Evolutionary conservation across 106 monocot species (phyloP).

Genomic region (Alisma plantagoaquatica): DNA sequence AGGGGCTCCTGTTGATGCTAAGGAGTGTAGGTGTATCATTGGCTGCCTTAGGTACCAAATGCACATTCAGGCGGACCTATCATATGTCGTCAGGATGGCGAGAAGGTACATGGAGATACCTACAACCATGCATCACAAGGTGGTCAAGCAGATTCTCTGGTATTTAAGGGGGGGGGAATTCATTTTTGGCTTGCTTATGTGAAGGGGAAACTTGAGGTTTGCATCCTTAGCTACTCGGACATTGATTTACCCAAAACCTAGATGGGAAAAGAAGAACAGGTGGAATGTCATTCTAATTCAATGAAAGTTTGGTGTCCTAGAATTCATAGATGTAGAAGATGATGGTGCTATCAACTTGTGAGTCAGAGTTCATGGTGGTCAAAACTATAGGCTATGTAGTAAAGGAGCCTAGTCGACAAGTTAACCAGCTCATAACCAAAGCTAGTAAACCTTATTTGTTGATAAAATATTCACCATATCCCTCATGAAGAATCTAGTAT

Average conservation of each 20-base stretch:
- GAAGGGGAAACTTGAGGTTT: too few species aligned
- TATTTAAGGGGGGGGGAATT: conserved; percentile 2
- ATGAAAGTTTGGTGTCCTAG: too few species aligned
- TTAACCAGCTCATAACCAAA: neutral
- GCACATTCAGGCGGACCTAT: conserved; percentile 3
- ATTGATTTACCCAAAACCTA: too few species aligned
- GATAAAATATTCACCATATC: conserved; percentile 3
- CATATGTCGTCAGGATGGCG: conserved; percentile 2
- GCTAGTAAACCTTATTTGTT: neutral
- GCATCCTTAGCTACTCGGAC: too few species aligned
- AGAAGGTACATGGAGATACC: conserved; percentile 11
- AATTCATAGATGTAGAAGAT: too few species aligned
- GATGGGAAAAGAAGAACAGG: neutral
- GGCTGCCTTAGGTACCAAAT: neutral
- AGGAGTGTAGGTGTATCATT: conserved; percentile 4
- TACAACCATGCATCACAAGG: conserved; percentile 1
- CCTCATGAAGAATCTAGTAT: conserved; percentile 3
- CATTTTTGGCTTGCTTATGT: neutral
- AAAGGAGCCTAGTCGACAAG: neutral
- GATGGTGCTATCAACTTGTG: neutral
- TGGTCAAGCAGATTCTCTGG: conserved; percentile 2
- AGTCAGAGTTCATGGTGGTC: conserved; percentile 3
- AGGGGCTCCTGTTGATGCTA: neutral
- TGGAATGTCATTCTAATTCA: too few species aligned
- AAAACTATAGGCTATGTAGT: conserved; percentile 4